Percentiles rank a stretch among this genome's conserved stretches.
phyloP scores from a whole-genome alignment of 176 grass and related monocot species.

The Bolboschoenus planiculmis region DNA sequence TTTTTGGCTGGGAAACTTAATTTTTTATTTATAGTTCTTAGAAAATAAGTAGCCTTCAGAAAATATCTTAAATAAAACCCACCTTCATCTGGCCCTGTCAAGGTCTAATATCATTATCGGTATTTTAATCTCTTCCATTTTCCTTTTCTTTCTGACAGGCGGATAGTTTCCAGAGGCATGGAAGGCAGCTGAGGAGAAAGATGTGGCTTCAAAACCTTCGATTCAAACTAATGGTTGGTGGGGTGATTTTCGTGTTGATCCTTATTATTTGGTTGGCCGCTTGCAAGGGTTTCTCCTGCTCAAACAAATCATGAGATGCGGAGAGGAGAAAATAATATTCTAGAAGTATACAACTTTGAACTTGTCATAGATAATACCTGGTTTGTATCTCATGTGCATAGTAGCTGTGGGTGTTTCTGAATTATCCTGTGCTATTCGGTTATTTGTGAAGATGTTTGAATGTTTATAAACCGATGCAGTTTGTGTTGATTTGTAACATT shows the following conservation, averaged over 20 bases:
- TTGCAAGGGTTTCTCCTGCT: slow-evolving; percentile 75
- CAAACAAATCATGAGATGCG: slow-evolving; percentile 28
- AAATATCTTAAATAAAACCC: background rate
- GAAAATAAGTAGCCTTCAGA: background rate
- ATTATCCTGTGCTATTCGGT: background rate
- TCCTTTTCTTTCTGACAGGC: slow-evolving; percentile 41
- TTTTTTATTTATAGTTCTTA: background rate
- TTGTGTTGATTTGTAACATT: background rate
- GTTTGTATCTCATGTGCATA: slow-evolving; percentile 12
- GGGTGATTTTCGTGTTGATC: slow-evolving; percentile 38
- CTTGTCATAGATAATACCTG: background rate
- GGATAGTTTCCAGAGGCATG: slow-evolving; percentile 93
- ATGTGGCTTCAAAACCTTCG: slow-evolving; percentile 97
- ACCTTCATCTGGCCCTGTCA: background rate
- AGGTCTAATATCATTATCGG: background rate
- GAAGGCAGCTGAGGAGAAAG: slow-evolving; percentile 83
- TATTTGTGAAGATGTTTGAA: background rate
- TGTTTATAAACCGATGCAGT: background rate
- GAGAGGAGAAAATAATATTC: background rate
- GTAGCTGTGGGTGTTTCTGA: slow-evolving; percentile 11
- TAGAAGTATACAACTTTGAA: slow-evolving; percentile 13
- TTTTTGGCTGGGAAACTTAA: background rate
- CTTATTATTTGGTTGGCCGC: slow-evolving; percentile 78
- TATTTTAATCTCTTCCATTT: background rate
- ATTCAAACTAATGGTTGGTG: slow-evolving; percentile 82